A percentile compares a stretch with the other conserved stretches of the same genome.
Evolutionary conservation across 768 basidiomycete species (phyloP).

Genomic region (Mycena filopes): DNA sequence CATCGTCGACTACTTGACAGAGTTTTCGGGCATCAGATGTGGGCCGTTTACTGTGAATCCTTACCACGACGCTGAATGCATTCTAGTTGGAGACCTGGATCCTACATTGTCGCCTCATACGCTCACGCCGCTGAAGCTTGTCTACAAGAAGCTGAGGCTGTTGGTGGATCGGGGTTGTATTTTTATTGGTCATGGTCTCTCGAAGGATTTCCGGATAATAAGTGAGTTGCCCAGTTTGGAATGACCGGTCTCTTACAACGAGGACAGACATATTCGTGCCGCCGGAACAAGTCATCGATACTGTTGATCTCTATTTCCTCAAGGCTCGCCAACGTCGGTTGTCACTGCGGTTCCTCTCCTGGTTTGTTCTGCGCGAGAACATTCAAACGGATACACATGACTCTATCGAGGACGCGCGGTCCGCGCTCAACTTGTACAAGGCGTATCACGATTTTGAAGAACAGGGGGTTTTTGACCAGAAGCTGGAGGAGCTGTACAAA

Average conservation of each 20-base stretch:
- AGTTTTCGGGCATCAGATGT: conserved; percentile 97
- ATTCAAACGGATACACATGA: conserved; percentile 97
- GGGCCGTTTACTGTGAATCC: conserved; percentile 37
- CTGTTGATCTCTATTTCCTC: conserved; percentile 95
- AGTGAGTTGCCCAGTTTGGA: conserved; percentile 63
- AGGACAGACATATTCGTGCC: conserved; percentile 92
- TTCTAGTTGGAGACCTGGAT: conserved; percentile 90
- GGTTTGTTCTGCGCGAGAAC: conserved; percentile 91
- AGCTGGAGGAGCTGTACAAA: conserved; percentile 86
- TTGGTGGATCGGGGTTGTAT: conserved; percentile 95
- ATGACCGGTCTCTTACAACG: not conserved
- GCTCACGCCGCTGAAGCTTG: conserved; percentile 94
- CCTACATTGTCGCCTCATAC: conserved; percentile 85
- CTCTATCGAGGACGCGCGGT: conserved; percentile 96
- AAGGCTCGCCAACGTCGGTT: conserved; percentile 85
- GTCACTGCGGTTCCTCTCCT: conserved; percentile 91
- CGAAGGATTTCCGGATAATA: conserved; percentile 98
- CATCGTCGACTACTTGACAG: conserved; percentile 96
- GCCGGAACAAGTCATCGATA: conserved; percentile 95
- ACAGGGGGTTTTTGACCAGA: conserved; percentile 82
- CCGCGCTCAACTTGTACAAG: conserved; percentile 87
- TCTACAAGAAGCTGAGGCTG: conserved; percentile 95
- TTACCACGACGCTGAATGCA: conserved; percentile 15
- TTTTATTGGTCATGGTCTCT: conserved; percentile 96
- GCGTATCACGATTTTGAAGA: conserved; percentile 82